A percentile compares a stretch with the other conserved stretches of the same genome.
These are phyloP conservation scores for Protomyces macrosporus DNA, from an alignment of 1,139 yeast species.

Conservation along the genomic window DNA sequence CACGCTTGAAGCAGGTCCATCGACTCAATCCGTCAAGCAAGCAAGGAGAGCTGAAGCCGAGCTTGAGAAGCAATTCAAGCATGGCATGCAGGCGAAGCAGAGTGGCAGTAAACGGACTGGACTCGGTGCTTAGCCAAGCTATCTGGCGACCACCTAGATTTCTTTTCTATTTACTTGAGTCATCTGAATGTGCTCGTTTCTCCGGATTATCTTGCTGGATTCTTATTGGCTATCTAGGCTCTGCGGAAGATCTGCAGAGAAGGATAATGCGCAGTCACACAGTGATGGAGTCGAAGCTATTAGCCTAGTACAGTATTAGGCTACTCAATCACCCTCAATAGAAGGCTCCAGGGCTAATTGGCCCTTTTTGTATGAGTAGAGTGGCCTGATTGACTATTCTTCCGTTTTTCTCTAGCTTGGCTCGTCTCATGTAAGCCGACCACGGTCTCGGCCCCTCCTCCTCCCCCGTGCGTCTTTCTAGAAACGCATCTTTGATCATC, in stretches of 20 bases:
- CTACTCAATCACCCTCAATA: too few species aligned
- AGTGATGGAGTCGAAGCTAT: too few species aligned
- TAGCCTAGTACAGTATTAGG: too few species aligned
- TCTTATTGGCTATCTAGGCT: neutral
- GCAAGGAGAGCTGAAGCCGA: slow-evolving; percentile 16
- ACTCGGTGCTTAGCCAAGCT: slow-evolving; percentile 6
- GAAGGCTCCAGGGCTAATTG: too few species aligned
- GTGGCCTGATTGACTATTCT: too few species aligned
- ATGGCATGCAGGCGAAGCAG: slow-evolving; percentile 22
- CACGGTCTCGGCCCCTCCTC: too few species aligned
- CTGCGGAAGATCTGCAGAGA: too few species aligned
- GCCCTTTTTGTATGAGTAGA: too few species aligned
- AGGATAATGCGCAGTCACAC: too few species aligned
- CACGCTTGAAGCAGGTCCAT: neutral
- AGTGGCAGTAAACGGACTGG: slow-evolving; percentile 7
- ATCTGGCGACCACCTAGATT: neutral
- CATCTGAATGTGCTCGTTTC: neutral
- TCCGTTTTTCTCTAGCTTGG: too few species aligned
- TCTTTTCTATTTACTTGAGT: neutral
- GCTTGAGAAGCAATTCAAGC: slow-evolving; percentile 15
- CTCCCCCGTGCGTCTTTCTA: neutral
- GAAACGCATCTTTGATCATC: neutral
- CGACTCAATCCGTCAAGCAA: neutral
- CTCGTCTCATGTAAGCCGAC: too few species aligned
- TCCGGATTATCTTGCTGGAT: neutral